phyloP scores from a whole-genome alignment of 1,139 yeast species.

The Diutina siamensis region DNA sequence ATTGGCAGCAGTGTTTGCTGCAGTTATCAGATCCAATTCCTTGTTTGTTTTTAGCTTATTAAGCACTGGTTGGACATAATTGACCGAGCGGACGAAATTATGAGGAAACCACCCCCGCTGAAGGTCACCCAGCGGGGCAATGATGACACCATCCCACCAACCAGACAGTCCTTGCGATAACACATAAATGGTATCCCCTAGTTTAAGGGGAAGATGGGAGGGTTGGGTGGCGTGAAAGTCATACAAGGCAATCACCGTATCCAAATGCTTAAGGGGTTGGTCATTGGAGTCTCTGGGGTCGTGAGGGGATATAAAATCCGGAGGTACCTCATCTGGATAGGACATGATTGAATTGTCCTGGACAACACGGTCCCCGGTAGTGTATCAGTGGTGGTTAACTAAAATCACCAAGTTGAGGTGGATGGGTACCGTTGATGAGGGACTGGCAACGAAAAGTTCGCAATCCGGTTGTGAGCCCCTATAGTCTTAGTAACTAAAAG shows the following conservation, averaged over 20 bases:
- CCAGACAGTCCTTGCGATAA: slow-evolving; percentile 42
- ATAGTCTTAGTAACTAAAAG: too few relatives aligned
- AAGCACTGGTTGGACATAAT: slow-evolving; percentile 35
- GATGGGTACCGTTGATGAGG: too few relatives aligned
- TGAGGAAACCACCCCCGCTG: slow-evolving; percentile 73
- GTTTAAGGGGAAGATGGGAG: slow-evolving; percentile 31
- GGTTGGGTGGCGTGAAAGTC: slow-evolving; percentile 94
- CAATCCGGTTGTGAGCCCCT: too few relatives aligned
- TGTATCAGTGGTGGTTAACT: too few relatives aligned
- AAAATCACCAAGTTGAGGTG: too few relatives aligned
- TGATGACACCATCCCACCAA: slow-evolving; percentile 70
- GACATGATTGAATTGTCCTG: slow-evolving; percentile 7
- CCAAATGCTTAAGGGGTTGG: slow-evolving; percentile 20
- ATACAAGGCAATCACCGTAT: slow-evolving; percentile 40
- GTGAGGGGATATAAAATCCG: slow-evolving; percentile 10
- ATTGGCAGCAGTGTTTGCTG: slow-evolving; percentile 41
- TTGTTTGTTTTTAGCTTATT: slow-evolving; percentile 28
- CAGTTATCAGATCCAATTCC: slow-evolving; percentile 34
- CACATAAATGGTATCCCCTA: slow-evolving; percentile 41
- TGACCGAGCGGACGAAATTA: slow-evolving; percentile 38
- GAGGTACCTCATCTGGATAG: slow-evolving; percentile 9
- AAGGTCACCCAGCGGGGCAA: slow-evolving; percentile 29
- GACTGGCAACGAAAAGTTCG: not conserved
- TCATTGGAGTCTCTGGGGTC: slow-evolving; percentile 7
- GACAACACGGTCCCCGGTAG: not conserved